These are phyloP conservation scores for Vaccinium macrocarpon DNA, from an alignment of 148 eudicot species.

Conservation along the genomic window DNA sequence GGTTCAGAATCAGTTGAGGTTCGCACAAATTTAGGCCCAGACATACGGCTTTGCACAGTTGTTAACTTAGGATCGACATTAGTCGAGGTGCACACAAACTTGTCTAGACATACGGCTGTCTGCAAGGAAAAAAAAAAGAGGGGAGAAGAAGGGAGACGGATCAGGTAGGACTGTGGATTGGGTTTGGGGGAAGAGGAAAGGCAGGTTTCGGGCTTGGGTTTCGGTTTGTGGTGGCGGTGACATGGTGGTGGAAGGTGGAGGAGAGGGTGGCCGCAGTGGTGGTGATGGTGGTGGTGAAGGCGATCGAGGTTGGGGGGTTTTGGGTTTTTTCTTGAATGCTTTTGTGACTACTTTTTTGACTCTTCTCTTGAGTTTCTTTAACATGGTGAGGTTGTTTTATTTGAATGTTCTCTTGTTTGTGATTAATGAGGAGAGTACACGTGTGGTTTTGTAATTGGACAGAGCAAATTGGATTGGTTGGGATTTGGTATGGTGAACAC, in stretches of 20 bases:
- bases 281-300: slow-evolving; percentile 7
- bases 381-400: no score
- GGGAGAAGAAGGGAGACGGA: slow-evolving; percentile 43
- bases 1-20: no score
- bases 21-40: no score
- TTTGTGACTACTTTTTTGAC: slow-evolving; percentile 9
- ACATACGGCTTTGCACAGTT: no score
- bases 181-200: slow-evolving; percentile 53
- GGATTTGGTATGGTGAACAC: not conserved
- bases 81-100: no score
- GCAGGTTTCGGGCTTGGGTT: slow-evolving; percentile 18
- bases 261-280: slow-evolving; percentile 4
- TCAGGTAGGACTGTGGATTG: slow-evolving; percentile 71
- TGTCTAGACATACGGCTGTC: no score
- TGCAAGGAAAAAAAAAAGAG: no score
- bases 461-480: not conserved
- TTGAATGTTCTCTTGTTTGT: no score
- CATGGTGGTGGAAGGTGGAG: slow-evolving; percentile 18
- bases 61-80: no score
- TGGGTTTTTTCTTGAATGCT: slow-evolving; percentile 3
- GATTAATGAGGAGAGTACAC: not conserved
- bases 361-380: slow-evolving; percentile 7
- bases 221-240: slow-evolving; percentile 1
- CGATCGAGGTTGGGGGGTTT: not conserved
- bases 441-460: not conserved